phyloP scores from a whole-genome alignment of 805 yeast species.

The Ogataea neopini region DNA sequence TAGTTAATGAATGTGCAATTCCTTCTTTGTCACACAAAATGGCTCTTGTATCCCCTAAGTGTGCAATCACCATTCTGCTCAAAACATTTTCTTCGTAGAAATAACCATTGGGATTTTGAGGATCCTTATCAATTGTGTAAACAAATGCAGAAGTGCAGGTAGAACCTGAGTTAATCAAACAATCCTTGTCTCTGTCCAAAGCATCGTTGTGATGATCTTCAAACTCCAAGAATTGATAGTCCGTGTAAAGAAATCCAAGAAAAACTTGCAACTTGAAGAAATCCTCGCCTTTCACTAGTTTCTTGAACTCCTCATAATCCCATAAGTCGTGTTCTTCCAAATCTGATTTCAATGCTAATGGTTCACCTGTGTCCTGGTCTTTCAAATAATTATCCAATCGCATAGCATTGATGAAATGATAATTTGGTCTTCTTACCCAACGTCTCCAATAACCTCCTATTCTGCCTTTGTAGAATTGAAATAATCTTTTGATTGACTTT shows the following conservation, averaged over 20 bases:
- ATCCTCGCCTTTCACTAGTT: constrained; percentile 39
- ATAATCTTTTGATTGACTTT: constrained; percentile 40
- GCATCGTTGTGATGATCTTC: constrained; percentile 29
- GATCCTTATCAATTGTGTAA: constrained; percentile 34
- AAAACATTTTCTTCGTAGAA: constrained; percentile 69
- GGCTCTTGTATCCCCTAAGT: constrained; percentile 90
- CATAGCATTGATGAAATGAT: constrained; percentile 25
- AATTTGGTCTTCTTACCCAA: constrained; percentile 50
- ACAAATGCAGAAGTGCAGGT: constrained; percentile 38
- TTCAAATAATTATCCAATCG: constrained; percentile 17
- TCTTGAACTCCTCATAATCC: constrained; percentile 20
- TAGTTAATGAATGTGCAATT: constrained; percentile 73
- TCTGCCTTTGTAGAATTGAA: constrained; percentile 53
- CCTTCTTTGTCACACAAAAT: constrained; percentile 83
- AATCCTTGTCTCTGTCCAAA: constrained; percentile 4
- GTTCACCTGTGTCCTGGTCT: constrained; percentile 6
- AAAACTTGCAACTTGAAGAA: constrained; percentile 64
- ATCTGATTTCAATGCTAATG: constrained; percentile 12
- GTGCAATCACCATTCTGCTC: constrained; percentile 74
- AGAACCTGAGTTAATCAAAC: constrained; percentile 35
- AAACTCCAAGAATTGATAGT: constrained; percentile 51
- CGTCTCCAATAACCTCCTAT: constrained; percentile 88
- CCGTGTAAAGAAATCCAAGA: constrained; percentile 64
- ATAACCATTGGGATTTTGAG: constrained; percentile 34
- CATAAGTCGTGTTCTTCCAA: constrained; percentile 17